Base-by-base conservation (phyloP, 345 rosid genomes). In the Euphorbia tirucalli region DNA sequence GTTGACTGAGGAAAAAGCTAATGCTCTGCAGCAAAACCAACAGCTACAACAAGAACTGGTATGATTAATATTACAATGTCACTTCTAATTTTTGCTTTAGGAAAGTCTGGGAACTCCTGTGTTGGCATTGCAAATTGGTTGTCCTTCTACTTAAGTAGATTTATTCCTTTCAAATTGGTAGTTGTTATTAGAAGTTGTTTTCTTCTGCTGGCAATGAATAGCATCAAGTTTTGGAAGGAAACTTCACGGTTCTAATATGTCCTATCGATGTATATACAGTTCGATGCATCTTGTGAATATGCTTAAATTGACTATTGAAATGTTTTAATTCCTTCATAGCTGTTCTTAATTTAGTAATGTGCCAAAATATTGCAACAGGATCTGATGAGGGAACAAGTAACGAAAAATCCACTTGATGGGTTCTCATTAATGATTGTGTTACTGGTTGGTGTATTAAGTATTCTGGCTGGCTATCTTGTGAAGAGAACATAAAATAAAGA, bases 31-130 rank as follows among this genome's bases (percentile, higher is more conserved):
- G 58, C 90, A 84, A 81, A 87, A 79, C 70, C 84, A 85, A 74
- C 82, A 69, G 85, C 86, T 93, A 68, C 80, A 16, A 30, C 85
- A 72, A 66, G 98, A 91, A 85, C 81, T 93, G 97, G 98, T 93
- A 85, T 68, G 77, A 24, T 11, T 75, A 10, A 27, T 73, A 24
- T 67, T 65, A 31, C 9, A 28, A 32, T 61, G n/a, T 61, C 48
- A 31, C 27, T n/a, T 61, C 4, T 18, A 41, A 49, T 68, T n/a
- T 54, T 57, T 43, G 39, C 4, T 62, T 19, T 16, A 18, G 24
- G 31, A 15, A 24, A 54, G 21, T 21, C 10, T 59, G 28, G 55
- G 18, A 37, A 25, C 30, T 43, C 7, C 2, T 24, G 16, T 15
- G 21, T 2, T 7, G 8, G 14, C 21, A 35, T 4, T 50, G 0